Percentiles rank a stretch among this genome's conserved stretches.
phyloP scores from a whole-genome alignment of 208 protist genomes.

The Angomonas ambiguus region DNA sequence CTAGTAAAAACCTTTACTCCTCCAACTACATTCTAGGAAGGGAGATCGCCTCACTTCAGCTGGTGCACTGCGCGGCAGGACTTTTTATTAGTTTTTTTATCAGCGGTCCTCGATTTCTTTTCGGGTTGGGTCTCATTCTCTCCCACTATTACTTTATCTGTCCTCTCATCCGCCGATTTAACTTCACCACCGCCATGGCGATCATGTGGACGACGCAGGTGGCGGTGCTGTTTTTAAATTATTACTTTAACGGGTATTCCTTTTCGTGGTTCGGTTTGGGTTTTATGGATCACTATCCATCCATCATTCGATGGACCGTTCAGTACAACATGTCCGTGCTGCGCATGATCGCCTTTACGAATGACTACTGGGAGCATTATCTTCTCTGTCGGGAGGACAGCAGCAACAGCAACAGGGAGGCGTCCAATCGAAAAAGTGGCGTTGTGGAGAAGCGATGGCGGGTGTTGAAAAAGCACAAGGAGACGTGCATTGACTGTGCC shows the following conservation, averaged over 20 bases:
- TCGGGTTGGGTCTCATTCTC: conserved; percentile 32
- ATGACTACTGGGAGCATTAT: conserved; percentile 37
- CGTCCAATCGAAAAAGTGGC: no score
- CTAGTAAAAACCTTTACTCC: not conserved
- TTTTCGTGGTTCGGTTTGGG: conserved; percentile 44
- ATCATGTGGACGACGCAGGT: conserved; percentile 50
- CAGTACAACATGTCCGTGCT: conserved; percentile 77
- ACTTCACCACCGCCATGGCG: conserved; percentile 33
- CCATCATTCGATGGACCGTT: conserved; percentile 44
- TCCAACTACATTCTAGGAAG: conserved; percentile 4
- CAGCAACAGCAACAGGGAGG: not conserved
- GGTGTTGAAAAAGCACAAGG: conserved; percentile 23
- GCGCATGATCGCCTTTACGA: conserved; percentile 74
- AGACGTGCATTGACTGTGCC: conserved; percentile 38
- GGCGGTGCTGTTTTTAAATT: conserved; percentile 38
- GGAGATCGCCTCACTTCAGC: conserved; percentile 15
- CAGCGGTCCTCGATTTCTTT: conserved; percentile 40
- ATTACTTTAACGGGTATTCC: conserved; percentile 25
- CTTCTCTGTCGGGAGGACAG: not conserved
- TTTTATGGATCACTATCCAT: conserved; percentile 22
- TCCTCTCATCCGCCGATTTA: conserved; percentile 31
- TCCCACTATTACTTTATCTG: conserved; percentile 43
- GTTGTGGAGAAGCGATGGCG: conserved; percentile 9
- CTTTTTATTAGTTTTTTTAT: conserved; percentile 29
- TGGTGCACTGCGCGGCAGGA: conserved; percentile 38